phyloP scores from a whole-genome alignment of 2,329 filamentous ascomycete species.

The Phialophora tarda region DNA sequence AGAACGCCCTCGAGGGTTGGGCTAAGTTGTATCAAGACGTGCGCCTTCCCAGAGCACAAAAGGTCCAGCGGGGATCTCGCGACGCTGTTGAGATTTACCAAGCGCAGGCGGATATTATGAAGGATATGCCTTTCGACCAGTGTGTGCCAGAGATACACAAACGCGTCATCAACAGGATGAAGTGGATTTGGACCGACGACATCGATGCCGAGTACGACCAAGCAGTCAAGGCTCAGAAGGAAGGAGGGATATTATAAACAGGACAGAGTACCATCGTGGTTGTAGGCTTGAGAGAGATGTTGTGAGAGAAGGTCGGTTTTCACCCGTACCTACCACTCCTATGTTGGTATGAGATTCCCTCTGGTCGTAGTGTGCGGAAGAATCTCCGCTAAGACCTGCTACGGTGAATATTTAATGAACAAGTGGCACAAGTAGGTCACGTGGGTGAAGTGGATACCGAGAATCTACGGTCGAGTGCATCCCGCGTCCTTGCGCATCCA shows the following conservation, averaged over 20 bases:
- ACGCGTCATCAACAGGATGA: slow-evolving; percentile 41
- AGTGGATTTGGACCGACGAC: slow-evolving; percentile 46
- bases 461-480: background rate
- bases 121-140: slow-evolving; percentile 46
- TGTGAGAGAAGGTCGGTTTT: background rate
- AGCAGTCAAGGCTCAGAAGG: slow-evolving; percentile 16
- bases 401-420: background rate
- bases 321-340: background rate
- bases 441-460: no score
- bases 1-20: slow-evolving; percentile 42
- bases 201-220: slow-evolving; percentile 40
- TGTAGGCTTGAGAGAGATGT: background rate
- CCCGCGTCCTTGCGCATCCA: background rate
- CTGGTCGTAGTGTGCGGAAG: background rate
- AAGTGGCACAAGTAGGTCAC: no score
- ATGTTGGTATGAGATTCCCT: background rate
- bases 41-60: slow-evolving; percentile 30
- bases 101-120: slow-evolving; percentile 46
- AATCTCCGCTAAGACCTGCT: background rate
- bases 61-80: slow-evolving; percentile 24
- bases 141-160: slow-evolving; percentile 44
- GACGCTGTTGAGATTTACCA: slow-evolving; percentile 44
- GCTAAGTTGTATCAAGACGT: slow-evolving; percentile 25
- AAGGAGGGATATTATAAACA: slow-evolving; percentile 4
- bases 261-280: background rate